Conservation (phyloP, 2,329 filamentous ascomycete genomes). For the Colletotrichum magnum region DNA sequence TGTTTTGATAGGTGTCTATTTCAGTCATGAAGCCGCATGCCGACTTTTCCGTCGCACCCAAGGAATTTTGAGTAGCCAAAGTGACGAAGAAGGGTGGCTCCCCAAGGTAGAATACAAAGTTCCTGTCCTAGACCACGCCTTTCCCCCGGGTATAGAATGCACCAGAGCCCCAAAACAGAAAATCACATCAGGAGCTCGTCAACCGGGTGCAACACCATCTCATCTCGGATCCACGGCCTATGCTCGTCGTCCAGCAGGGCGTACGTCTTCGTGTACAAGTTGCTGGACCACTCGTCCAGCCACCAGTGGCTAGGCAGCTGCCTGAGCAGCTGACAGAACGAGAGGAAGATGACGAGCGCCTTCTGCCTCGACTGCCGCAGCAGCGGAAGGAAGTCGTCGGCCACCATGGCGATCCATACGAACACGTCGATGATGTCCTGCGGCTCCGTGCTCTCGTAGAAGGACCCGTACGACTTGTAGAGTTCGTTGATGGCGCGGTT, state of each 20-base stretch:
- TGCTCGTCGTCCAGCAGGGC: conserved; percentile 53
- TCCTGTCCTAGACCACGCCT: background rate
- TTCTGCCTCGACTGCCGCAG: conserved; percentile 47
- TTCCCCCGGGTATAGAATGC: background rate
- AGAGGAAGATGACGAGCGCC: conserved; percentile 51
- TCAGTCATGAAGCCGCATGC: background rate
- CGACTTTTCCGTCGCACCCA: background rate
- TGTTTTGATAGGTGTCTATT: background rate
- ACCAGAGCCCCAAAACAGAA: background rate
- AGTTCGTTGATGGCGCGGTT: conserved; percentile 50
- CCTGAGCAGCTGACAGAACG: conserved; percentile 51
- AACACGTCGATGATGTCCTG: conserved; percentile 56
- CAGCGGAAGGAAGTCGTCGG: conserved; percentile 53
- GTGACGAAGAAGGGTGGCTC: background rate
- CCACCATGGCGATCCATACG: conserved; percentile 54
- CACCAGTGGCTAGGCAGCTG: conserved; percentile 52
- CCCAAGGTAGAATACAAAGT: background rate
- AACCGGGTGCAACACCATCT: background rate
- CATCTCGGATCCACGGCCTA: conserved; percentile 49
- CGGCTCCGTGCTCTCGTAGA: conserved; percentile 38
- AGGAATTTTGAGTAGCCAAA: background rate
- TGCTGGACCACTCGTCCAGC: conserved; percentile 52
- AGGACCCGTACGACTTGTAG: conserved; percentile 48
- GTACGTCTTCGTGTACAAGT: conserved; percentile 51
- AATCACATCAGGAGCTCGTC: background rate